Evolutionary conservation across 78 protist species (phyloP), one percentile per base, ranked within the genome.

Genomic region (Protostelium mycophagum): DNA sequence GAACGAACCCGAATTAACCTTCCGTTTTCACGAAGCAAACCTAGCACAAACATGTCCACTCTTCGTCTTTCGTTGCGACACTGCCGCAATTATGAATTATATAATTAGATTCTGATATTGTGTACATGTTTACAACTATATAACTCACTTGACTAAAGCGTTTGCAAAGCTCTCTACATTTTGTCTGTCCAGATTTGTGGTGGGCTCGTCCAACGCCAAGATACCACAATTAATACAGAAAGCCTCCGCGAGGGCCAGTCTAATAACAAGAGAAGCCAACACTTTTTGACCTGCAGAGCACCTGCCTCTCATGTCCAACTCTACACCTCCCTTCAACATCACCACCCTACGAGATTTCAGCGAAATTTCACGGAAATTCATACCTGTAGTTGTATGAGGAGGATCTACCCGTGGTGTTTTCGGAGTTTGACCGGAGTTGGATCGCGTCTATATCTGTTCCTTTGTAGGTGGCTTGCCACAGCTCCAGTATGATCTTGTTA

Each of bases 151-250:
- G 31, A 86, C 23, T 0, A 98, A 92, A 1, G 97, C 88, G 1
- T 85, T 35, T 0, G 99, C 99, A 34, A 98, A 96, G 28, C 90
- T 51, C 83, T 95, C 96, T 1, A 93, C 95, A 91, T 99, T 98
- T 35, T 93, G 94, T 0, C 87, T 23, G 88, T 99, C 99, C 28
- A 99, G 95, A 86, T 99, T 97, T 0, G 99, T 97, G 28, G 99
- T 98, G 28, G 99, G 99, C 95, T 99, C 99, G 83, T 99, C 99
- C 37, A 99, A 95, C 10, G 99, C 99, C 1, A 99, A 93, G 28
- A 99, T 90, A 38, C 99, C 99, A 91, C 99, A 99, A 38, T 97
- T 93, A 34, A 94, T 16, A 86, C 99, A 97, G 95, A 99, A 99
- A 10, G 99, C 89, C 84, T 98, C 99, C 0, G 99, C 98, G 37